Percentiles rank a stretch among this genome's conserved stretches.
Conservation (phyloP, 2,329 filamentous ascomycete genomes). For the Xylariales sp. region DNA sequence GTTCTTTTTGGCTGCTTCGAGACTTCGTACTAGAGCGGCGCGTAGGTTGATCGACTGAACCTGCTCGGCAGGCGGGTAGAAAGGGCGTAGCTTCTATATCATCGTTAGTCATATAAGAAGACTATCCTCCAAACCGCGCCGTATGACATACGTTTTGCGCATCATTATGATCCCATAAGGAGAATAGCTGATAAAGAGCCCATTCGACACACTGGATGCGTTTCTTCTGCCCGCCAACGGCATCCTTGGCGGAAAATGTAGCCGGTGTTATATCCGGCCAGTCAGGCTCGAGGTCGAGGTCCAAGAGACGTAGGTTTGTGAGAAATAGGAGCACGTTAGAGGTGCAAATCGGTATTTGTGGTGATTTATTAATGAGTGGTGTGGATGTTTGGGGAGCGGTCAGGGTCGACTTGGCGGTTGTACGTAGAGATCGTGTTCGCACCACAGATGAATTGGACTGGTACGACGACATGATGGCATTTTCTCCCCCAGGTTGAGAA, state of each 20-base stretch:
- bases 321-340: conserved; percentile 76
- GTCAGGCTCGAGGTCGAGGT: conserved; percentile 79
- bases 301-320: conserved; percentile 84
- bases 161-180: conserved; percentile 82
- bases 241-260: conserved; percentile 76
- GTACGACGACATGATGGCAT: conserved; percentile 51
- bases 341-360: conserved; percentile 52
- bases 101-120: conserved; percentile 28
- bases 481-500: conserved; percentile 7
- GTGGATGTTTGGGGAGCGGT: conserved; percentile 46
- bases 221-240: conserved; percentile 80
- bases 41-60: conserved; percentile 92
- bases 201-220: conserved; percentile 88
- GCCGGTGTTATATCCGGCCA: conserved; percentile 81
- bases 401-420: conserved; percentile 45
- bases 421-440: conserved; percentile 48
- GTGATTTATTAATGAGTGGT: conserved; percentile 33
- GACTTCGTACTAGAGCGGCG: conserved; percentile 80
- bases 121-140: background rate
- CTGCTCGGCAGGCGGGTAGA: conserved; percentile 91
- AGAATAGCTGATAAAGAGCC: conserved; percentile 88
- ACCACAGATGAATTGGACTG: conserved; percentile 48
- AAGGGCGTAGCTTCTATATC: conserved; percentile 82
- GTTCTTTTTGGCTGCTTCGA: conserved; percentile 89
- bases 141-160: conserved; percentile 71